phyloP scores from a whole-genome alignment of 1,284 basidiomycete genomes.

The Macrocystidia cucumis region DNA sequence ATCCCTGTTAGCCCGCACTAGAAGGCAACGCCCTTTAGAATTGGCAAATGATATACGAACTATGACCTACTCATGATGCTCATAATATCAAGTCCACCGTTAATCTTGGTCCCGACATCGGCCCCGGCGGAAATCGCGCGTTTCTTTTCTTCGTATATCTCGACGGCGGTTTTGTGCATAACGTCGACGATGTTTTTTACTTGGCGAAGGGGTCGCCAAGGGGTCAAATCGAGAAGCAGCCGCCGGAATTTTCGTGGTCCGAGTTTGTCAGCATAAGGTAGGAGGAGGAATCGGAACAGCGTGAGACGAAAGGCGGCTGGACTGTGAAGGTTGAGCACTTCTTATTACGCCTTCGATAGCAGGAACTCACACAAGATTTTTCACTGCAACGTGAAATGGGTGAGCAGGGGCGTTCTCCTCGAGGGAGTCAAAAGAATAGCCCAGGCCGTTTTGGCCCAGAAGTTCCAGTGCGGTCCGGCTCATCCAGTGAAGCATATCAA shows the following conservation, averaged over 20 bases:
- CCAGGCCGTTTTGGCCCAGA: slow-evolving; percentile 31
- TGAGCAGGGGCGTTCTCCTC: slow-evolving; percentile 8
- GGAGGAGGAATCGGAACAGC: no score
- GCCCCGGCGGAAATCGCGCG: slow-evolving; percentile 1
- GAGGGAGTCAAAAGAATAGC: slow-evolving; percentile 27
- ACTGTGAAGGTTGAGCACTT: slow-evolving; percentile 3
- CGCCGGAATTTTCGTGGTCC: neutral
- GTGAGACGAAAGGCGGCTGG: no score
- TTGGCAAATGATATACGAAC: no score
- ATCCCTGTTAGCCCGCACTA: slow-evolving; percentile 14
- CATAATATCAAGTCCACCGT: neutral
- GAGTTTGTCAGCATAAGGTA: neutral
- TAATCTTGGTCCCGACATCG: neutral
- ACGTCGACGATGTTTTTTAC: neutral
- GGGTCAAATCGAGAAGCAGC: neutral
- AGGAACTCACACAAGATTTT: slow-evolving; percentile 15
- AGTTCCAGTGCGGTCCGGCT: slow-evolving; percentile 29
- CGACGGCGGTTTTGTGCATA: slow-evolving; percentile 2
- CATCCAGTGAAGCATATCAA: slow-evolving; percentile 29
- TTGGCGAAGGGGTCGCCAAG: neutral
- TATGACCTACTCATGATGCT: neutral
- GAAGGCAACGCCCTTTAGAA: no score
- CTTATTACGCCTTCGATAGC: no score
- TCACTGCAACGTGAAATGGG: slow-evolving; percentile 16
- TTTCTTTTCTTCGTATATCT: slow-evolving; percentile 3